Base-by-base conservation (phyloP, 2,329 filamentous ascomycete genomes). In the Apiospora hydei region DNA sequence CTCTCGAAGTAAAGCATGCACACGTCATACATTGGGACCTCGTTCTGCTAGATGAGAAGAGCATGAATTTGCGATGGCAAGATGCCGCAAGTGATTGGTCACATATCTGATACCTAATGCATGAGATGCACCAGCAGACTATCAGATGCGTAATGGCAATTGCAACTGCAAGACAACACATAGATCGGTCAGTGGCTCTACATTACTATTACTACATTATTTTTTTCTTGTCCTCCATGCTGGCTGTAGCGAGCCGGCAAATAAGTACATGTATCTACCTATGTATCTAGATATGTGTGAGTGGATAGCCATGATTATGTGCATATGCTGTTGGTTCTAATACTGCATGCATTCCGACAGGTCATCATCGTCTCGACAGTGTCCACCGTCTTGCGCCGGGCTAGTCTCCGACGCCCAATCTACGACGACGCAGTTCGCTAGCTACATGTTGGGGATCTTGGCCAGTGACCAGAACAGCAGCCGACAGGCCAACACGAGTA, bases 241-340 rank as follows among this genome's bases (percentile, higher is more conserved):
- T 34, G 13, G 26, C 26, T 30, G 26, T 3, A 2, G 26, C 30
- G 16, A 8, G 26, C 30, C 11, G 51, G 26, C 18, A 57, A 34
- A 34, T 53, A 26, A 11, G n/a, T 7, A 26, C 24, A 30, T 53
- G 49, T 51, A 30, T 14, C 43, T 44, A 38, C 5, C 34, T 8
- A 38, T 38, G 14, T 16, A 38, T 38, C 34, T 8, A 38, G 34
- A 38, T 38, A 38, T 5, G 34, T 38, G 34, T 38, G 34, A 38
- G 34, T 38, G 34, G 34, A 38, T 38, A 6, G 34, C 34, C 34
- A 8, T 38, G 51, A 18, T 57, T 57, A 16, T 57, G 26, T 34
- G 26, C 53, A 61, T 61, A 38, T 61, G 53, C 53, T 34, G 53
- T 61, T 61, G 53, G 53, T 61, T 61, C 16, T 61, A 30, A 30